Evolutionary conservation across 805 yeast species (phyloP).

Genomic region (Candida xyloterini): DNA sequence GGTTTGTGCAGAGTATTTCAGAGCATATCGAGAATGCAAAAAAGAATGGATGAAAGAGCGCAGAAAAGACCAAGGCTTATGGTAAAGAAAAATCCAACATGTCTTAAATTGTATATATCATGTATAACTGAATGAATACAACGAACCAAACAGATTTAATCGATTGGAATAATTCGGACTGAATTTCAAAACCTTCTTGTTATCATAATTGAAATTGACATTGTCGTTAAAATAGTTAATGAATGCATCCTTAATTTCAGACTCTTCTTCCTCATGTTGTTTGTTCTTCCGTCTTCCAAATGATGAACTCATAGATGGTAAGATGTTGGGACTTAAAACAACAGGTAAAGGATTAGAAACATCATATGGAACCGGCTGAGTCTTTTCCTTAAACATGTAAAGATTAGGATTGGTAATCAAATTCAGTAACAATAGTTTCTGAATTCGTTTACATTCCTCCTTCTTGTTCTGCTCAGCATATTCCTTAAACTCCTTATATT

Average conservation of each 20-base stretch:
- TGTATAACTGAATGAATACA: slow-evolving; percentile 25
- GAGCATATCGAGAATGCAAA: slow-evolving; percentile 90
- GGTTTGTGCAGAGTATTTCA: slow-evolving; percentile 76
- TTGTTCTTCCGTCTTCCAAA: slow-evolving; percentile 16
- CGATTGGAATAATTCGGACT: slow-evolving; percentile 19
- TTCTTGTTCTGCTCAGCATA: slow-evolving; percentile 14
- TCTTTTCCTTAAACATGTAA: slow-evolving; percentile 8
- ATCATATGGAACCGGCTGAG: slow-evolving; percentile 11
- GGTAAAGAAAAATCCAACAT: slow-evolving; percentile 22
- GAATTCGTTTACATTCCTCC: slow-evolving; percentile 17
- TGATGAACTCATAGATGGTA: slow-evolving; percentile 8
- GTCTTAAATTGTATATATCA: slow-evolving; percentile 9
- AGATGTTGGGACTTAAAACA: slow-evolving; percentile 6
- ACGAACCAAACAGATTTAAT: slow-evolving; percentile 20
- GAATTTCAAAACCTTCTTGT: slow-evolving; percentile 22
- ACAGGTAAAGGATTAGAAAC: slow-evolving; percentile 13
- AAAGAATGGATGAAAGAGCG: slow-evolving; percentile 58
- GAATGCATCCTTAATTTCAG: slow-evolving; percentile 20
- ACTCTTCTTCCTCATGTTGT: slow-evolving; percentile 14
- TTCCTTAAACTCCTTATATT: slow-evolving; percentile 11
- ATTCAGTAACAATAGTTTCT: slow-evolving; percentile 26
- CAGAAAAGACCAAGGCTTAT: slow-evolving; percentile 33
- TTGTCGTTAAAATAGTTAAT: slow-evolving; percentile 25
- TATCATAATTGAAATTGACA: slow-evolving; percentile 22
- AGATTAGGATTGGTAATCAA: slow-evolving; percentile 27